Evolutionary conservation across 306 rosid species (phyloP), one percentile per base, ranked within the genome.

Genomic region (Dalbergia cultrata): DNA sequence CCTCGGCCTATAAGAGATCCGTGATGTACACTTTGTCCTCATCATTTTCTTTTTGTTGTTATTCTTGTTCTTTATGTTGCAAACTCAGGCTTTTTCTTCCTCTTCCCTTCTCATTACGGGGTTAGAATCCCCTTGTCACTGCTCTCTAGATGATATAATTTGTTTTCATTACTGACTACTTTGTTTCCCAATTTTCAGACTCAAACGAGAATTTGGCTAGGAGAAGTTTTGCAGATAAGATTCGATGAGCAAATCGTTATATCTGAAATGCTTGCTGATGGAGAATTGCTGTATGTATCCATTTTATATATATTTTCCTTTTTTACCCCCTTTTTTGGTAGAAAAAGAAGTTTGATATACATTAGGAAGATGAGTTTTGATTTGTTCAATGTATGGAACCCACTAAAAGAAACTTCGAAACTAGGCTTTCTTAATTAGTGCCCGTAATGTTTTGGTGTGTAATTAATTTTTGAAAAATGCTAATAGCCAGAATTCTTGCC

Each of bases 131-230:
- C 33, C 17, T 43, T 41, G 6, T 57, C 45, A 21, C 18, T 67
- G 7, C 31, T 17, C 34, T 73, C 21, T 43, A 5, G 54, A 18
- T 75, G 41, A 68, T 61, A 37, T 22, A 9, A 8, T 33, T 63
- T 53, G 44, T 54, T 49, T 49, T 84, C 41, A 17, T 57, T 9
- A 8, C 11, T 13, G 31, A 37, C n/a, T 61, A 26, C 21, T 43
- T 34, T 67, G 53, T 72, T 82, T 71, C 82, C 39, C 80, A 43
- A 72, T 47, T 73, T 64, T n/a, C 86, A 88, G 91, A 83, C 84
- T 75, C 91, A 88, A 86, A 83, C 89, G 13, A 83, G 85, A 81
- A 88, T 86, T 44, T 88, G 91, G 91, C 60, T 88, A 0, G 91
- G 91, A 78, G 88, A 88, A 81, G 91, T 88, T 0, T 57, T 88